These are phyloP conservation scores for Calonectria pseudoreteaudii DNA, from an alignment of 2,329 filamentous ascomycete genomes.

Conservation along the genomic window DNA sequence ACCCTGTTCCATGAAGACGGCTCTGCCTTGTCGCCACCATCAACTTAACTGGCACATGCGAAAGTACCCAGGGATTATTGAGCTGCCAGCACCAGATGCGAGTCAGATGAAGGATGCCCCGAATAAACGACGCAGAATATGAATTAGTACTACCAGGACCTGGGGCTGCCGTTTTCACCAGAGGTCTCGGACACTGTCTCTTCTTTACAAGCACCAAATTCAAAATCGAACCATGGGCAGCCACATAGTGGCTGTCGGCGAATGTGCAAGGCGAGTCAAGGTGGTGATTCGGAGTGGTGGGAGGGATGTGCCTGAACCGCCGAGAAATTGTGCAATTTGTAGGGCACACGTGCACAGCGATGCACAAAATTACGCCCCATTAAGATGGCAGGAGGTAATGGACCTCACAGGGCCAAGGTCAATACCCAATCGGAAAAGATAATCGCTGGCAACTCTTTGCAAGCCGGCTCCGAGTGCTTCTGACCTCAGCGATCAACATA, in stretches of 20 bases:
- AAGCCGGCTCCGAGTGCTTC: conserved; percentile 8
- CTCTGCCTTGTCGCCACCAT: conserved; percentile 7
- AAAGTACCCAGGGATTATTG: conserved; percentile 17
- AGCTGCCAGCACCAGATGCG: conserved; percentile 11
- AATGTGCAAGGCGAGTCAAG: not conserved
- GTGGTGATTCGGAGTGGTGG: not conserved
- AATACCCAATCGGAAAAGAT: conserved; percentile 15
- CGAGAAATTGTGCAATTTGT: conserved; percentile 14
- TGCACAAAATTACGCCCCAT: conserved; percentile 18
- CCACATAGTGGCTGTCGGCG: not conserved
- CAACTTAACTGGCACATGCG: conserved; percentile 21
- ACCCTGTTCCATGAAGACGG: conserved; percentile 10
- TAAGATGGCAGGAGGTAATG: not conserved
- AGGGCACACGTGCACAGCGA: not conserved
- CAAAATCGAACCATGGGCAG: not conserved
- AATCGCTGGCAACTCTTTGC: conserved; percentile 1
- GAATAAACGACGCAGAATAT: not conserved
- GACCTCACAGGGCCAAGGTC: not conserved
- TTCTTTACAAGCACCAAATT: not conserved
- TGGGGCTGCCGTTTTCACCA: not conserved
- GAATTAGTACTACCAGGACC: not conserved
- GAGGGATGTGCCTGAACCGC: not conserved
- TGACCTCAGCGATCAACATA: conserved; percentile 40
- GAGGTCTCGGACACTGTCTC: conserved; percentile 1
- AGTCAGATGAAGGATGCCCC: conserved; percentile 3